These are phyloP conservation scores for Claviceps arundinis DNA, from an alignment of 2,329 filamentous ascomycete genomes.

Conservation along the genomic window DNA sequence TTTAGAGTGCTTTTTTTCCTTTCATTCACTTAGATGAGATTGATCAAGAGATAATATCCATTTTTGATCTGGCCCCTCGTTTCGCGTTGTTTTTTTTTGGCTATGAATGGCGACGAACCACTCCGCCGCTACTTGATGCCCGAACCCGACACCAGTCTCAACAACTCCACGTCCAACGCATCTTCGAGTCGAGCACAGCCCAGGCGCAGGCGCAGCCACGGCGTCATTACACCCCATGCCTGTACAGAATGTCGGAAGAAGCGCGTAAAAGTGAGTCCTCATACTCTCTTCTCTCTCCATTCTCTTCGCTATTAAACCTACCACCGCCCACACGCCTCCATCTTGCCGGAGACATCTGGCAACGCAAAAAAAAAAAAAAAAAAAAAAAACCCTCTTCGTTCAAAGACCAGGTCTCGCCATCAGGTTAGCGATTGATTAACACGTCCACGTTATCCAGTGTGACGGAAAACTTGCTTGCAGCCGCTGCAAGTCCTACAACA, in stretches of 20 bases:
- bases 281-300: too few relatives aligned
- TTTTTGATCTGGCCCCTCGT: neutral
- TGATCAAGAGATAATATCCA: too few relatives aligned
- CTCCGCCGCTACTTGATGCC: neutral
- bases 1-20: too few relatives aligned
- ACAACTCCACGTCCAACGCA: neutral
- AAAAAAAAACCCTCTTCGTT: too few relatives aligned
- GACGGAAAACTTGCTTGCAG: constrained; percentile 42
- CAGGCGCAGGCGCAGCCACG: constrained; percentile 39
- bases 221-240: constrained; percentile 43
- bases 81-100: neutral
- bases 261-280: constrained; percentile 37
- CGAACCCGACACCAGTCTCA: neutral
- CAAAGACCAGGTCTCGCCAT: too few relatives aligned
- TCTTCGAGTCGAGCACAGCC: neutral
- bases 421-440: neutral
- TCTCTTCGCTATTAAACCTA: too few relatives aligned
- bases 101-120: neutral
- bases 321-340: too few relatives aligned
- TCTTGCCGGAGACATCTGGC: too few relatives aligned
- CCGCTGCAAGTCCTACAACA: constrained; percentile 34
- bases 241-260: constrained; percentile 49
- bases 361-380: too few relatives aligned
- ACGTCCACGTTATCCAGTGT: constrained; percentile 27
- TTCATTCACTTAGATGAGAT: too few relatives aligned